Base-by-base conservation (phyloP, 1,284 basidiomycete species). In the Mrakiaceae sp. region DNA sequence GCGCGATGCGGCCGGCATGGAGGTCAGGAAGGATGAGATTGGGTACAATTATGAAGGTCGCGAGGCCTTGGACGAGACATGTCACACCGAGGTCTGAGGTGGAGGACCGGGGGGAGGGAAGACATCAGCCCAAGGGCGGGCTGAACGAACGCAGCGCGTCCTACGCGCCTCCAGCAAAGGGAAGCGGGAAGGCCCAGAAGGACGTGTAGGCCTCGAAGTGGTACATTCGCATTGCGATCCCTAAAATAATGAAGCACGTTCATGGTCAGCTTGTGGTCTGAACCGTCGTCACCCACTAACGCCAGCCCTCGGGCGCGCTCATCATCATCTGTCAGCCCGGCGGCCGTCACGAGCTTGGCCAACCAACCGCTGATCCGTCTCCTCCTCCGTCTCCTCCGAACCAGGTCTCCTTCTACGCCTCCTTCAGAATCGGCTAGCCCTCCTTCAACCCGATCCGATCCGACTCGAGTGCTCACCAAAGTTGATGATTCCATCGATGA, bases 131-230 rank as follows among this genome's bases (percentile, higher is more conserved):
- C 27, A 27, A 27, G 27, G 27, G 27, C 27, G 27, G 27, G 27
- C 27, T 27, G 27, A 27, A 27, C 27, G 27, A 27, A 27, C 27
- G 27, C 27, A 27, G 27, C 27, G 27, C 27, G 27, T 27, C 27
- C 27, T 27, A 42, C 56, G 14, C 40, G 60, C 63, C 63, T 16
- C 65, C 65, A 48, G 65, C 65, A 52, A 63, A 59, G 14, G 65
- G 65, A 4, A 66, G 58, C 10, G 65, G 65, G 52, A 66, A 66
- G n/a, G 50, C 40, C 65, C 65, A 66, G 54, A 66, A 66, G 4
- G 50, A 48, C 14, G 65, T 59, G 9, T 66, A 55, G 49, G 50
- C n/a, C 6, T 66, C 57, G 11, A 49, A 8, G 46, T 66, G 56
- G 40, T 62, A 62, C 48, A 60, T 60, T 51, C 12, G n/a, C 39